Evolutionary conservation across 371 early-diverging fungal genomes (phyloP), one percentile per base, ranked within the genome.

Genomic region (Mucor lusitanicus): DNA sequence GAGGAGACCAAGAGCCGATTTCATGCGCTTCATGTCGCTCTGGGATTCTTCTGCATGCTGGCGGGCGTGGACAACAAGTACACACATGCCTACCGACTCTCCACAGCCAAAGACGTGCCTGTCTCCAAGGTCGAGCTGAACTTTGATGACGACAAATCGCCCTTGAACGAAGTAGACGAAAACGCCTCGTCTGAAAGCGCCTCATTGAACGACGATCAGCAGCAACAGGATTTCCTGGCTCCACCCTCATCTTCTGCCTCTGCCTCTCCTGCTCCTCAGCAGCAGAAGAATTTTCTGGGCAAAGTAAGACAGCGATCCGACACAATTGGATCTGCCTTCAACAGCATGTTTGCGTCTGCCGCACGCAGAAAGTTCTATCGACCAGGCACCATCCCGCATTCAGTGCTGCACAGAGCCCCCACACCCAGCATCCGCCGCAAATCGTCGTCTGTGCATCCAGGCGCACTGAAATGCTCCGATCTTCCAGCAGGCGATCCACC

Each of bases 301-400:
- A 58, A 68, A 63, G 63, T 68, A 32, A 58, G 75, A 35, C 59
- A 60, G 55, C 68, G 75, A 6, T 72, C 77, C 25, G 77, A 71
- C 55, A 76, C 80, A 1, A 32, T 79, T 63, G 68, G 80, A 11
- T 74, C 80, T 9, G 75, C 71, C 44, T 30, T 78, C 17, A 73
- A 64, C 48, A 73, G 64, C 39, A 74, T 76, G 12, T 76, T 75
- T 33, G 68, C 60, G 28, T 39, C 50, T n/a, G 25, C 64, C 25
- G 55, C 27, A 27, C 35, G 61, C 32, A 71, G 40, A n/a, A 74
- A 65, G 33, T 73, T 78, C 15, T 81, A 78, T 60, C 71, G 76
- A 0, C 81, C 81, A 12, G 78, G 77, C 25, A 61, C 63, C 11
- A 76, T 81, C 69, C 82, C 80, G 2, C 82, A 82, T 50, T 78